Evolutionary conservation across 805 yeast species (phyloP).

Genomic region (Wickerhamomyces chambardii): DNA sequence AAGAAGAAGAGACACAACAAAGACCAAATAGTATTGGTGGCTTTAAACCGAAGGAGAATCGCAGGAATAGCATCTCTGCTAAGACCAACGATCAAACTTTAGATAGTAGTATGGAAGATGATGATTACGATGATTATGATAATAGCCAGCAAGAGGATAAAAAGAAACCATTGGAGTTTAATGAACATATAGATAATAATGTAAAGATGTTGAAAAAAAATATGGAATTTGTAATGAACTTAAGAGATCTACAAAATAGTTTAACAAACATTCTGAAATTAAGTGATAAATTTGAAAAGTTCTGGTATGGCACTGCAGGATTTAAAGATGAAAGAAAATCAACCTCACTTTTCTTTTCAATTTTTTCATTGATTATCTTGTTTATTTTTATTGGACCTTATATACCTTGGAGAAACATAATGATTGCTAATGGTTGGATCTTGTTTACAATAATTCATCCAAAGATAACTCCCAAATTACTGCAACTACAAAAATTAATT

Average conservation of each 20-base stretch:
- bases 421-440: slow-evolving; percentile 53
- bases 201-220: slow-evolving; percentile 18
- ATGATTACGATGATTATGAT: neutral
- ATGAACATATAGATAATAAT: slow-evolving; percentile 11
- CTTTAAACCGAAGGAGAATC: slow-evolving; percentile 3
- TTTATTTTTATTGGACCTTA: slow-evolving; percentile 36
- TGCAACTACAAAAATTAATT: slow-evolving; percentile 11
- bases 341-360: slow-evolving; percentile 44
- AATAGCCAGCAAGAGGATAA: slow-evolving; percentile 3
- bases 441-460: slow-evolving; percentile 53
- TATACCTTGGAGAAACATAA: slow-evolving; percentile 57
- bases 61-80: slow-evolving; percentile 15
- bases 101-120: slow-evolving; percentile 1
- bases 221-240: slow-evolving; percentile 39
- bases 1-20: slow-evolving; percentile 20
- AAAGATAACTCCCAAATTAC: slow-evolving; percentile 21
- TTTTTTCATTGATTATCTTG: slow-evolving; percentile 27
- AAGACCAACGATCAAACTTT: too few species aligned
- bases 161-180: slow-evolving; percentile 15
- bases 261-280: slow-evolving; percentile 44
- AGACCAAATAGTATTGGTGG: slow-evolving; percentile 1
- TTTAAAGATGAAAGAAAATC: slow-evolving; percentile 63
- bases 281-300: slow-evolving; percentile 41
- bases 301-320: slow-evolving; percentile 55
- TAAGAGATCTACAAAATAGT: slow-evolving; percentile 67